Conservation (phyloP, 495 filamentous ascomycete genomes). For the Cryomyces antarcticus region DNA sequence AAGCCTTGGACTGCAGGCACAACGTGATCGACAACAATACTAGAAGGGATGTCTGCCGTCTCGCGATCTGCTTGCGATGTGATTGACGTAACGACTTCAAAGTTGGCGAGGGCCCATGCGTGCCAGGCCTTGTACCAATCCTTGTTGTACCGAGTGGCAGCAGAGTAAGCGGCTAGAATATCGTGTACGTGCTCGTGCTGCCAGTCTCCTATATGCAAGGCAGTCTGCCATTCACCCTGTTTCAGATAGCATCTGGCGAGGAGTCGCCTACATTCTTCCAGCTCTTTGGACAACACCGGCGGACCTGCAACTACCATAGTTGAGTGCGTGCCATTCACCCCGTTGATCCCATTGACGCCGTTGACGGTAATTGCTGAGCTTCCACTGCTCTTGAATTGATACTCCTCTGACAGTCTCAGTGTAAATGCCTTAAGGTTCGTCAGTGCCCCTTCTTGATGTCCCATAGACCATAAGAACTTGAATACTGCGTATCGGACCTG, state of each 20-base stretch:
- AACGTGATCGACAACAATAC: conserved; percentile 64
- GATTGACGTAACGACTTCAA: conserved; percentile 80
- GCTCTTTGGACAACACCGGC: conserved; percentile 14
- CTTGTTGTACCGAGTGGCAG: conserved; percentile 77
- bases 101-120: conserved; percentile 96
- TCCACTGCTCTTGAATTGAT: conserved; percentile 24
- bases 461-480: conserved; percentile 83
- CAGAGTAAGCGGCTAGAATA: conserved; percentile 67
- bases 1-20: conserved; percentile 89
- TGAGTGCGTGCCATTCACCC: conserved; percentile 36
- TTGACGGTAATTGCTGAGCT: conserved; percentile 18
- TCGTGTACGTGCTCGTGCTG: conserved; percentile 51
- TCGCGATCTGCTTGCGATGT: conserved; percentile 40
- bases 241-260: conserved; percentile 89
- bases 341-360: conserved; percentile 27
- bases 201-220: conserved; percentile 71
- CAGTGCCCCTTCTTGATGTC: conserved; percentile 51
- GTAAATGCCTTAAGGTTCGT: conserved; percentile 69
- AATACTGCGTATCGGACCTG: conserved; percentile 79
- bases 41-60: conserved; percentile 30
- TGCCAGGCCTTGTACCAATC: conserved; percentile 99
- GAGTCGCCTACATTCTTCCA: conserved; percentile 46
- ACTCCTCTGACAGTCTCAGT: conserved; percentile 48
- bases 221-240: conserved; percentile 87
- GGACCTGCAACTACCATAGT: conserved; percentile 15